These are phyloP conservation scores for Cyberlindnera americana DNA, from an alignment of 805 yeast species.

Conservation along the genomic window DNA sequence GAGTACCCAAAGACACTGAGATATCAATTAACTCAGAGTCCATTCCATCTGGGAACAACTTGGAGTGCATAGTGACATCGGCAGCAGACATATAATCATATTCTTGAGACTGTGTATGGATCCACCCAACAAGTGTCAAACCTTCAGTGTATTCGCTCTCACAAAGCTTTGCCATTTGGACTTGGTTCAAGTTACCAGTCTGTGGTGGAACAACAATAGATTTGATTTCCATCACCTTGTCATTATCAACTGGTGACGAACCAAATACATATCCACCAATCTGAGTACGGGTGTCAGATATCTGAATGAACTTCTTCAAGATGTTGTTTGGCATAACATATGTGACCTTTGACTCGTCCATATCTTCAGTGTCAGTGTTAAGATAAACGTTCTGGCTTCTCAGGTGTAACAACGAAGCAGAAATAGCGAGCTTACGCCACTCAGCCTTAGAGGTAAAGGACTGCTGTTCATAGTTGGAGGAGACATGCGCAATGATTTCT, in stretches of 20 bases:
- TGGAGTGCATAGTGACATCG: constrained; percentile 61
- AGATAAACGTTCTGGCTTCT: constrained; percentile 75
- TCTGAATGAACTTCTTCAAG: constrained; percentile 69
- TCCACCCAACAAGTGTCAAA: constrained; percentile 84
- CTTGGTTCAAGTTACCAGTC: constrained; percentile 64
- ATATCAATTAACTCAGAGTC: constrained; percentile 48
- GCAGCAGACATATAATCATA: constrained; percentile 57
- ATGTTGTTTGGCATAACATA: constrained; percentile 82
- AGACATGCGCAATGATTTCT: constrained; percentile 90
- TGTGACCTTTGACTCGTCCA: constrained; percentile 54
- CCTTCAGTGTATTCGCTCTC: constrained; percentile 54
- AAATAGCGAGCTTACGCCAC: constrained; percentile 87
- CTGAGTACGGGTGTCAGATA: constrained; percentile 77
- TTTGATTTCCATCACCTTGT: constrained; percentile 71
- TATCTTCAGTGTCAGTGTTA: constrained; percentile 52
- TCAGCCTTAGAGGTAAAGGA: constrained; percentile 79
- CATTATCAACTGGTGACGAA: constrained; percentile 66
- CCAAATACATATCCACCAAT: constrained; percentile 84
- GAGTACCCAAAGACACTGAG: constrained; percentile 72
- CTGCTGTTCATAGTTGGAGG: constrained; percentile 83
- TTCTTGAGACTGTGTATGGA: constrained; percentile 83
- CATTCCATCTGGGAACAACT: constrained; percentile 32
- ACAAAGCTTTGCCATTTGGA: constrained; percentile 29
- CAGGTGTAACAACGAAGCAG: constrained; percentile 66
- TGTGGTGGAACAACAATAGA: constrained; percentile 84